Percentiles rank a stretch among this genome's conserved stretches.
Conservation (phyloP, 352 stramenopile genomes). For the Phytophthora foliorum region DNA sequence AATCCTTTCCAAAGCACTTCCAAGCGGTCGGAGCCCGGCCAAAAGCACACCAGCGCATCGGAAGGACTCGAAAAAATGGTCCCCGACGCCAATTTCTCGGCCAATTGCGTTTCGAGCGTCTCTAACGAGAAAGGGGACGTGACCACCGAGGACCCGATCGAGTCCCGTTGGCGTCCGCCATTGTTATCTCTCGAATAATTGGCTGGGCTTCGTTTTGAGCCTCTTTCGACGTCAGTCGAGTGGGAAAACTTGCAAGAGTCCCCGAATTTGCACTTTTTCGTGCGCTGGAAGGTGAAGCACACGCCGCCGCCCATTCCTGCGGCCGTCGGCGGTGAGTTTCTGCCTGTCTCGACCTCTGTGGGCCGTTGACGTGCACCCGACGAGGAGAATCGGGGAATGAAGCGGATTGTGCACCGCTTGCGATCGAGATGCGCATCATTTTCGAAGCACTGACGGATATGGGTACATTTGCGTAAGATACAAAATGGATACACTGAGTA, state of each 20-base stretch:
- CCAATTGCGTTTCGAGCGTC: conserved; percentile 28
- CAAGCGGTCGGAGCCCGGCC: conserved; percentile 20
- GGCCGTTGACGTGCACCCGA: not conserved
- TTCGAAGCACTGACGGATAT: not conserved
- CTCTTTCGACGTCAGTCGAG: not conserved
- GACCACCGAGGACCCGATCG: not conserved
- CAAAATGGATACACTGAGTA: too few relatives aligned
- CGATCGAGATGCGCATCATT: not conserved
- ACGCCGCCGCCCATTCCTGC: not conserved
- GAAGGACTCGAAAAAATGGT: conserved; percentile 33
- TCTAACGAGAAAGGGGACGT: conserved; percentile 29
- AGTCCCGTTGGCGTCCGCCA: not conserved
- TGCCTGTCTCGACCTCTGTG: not conserved
- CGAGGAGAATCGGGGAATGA: conserved; percentile 14
- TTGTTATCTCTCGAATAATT: not conserved
- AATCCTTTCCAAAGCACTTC: conserved; percentile 50
- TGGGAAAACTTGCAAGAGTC: conserved; percentile 34
- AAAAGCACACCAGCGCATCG: conserved; percentile 43
- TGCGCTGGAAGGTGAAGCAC: conserved; percentile 39
- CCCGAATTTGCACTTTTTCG: conserved; percentile 36
- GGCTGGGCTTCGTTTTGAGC: not conserved
- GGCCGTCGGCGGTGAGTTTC: not conserved
- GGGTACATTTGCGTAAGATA: conserved; percentile 4
- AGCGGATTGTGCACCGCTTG: conserved; percentile 18
- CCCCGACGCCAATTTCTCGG: conserved; percentile 27